A percentile compares a stretch with the other conserved stretches of the same genome.
Evolutionary conservation across 306 rosid genomes (phyloP).

Genomic region (Pyrus pyrifolia): DNA sequence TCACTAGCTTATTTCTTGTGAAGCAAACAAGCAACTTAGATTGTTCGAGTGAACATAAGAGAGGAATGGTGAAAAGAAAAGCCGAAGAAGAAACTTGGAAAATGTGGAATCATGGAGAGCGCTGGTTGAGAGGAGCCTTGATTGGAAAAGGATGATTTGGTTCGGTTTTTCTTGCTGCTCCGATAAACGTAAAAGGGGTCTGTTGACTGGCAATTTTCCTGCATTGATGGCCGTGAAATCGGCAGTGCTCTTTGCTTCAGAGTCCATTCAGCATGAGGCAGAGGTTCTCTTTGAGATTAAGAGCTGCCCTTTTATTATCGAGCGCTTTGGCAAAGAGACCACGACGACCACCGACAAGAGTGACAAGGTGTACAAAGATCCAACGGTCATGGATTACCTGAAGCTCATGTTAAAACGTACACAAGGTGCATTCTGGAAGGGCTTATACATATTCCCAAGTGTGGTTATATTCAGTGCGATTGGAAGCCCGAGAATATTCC

Average conservation of each 20-base stretch:
- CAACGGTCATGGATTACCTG: background rate
- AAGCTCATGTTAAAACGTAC: background rate
- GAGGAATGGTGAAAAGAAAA: conserved; percentile 1
- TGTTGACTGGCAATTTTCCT: background rate
- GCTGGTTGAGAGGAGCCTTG: too few species aligned
- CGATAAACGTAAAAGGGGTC: background rate
- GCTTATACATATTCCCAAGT: background rate
- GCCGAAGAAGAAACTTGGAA: background rate
- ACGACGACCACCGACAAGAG: conserved; percentile 3
- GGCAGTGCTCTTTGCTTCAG: background rate
- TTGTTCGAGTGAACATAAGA: background rate
- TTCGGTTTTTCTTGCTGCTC: conserved; percentile 26
- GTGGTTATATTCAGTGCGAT: conserved; percentile 8
- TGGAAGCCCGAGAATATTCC: background rate
- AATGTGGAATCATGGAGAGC: too few species aligned
- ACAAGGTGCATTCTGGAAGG: conserved; percentile 1
- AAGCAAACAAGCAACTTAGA: background rate
- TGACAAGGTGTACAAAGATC: conserved; percentile 8
- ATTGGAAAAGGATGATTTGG: conserved; percentile 25
- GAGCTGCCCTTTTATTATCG: background rate
- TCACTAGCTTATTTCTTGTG: background rate
- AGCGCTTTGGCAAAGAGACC: conserved; percentile 12
- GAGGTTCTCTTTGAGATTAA: background rate
- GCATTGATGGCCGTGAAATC: background rate
- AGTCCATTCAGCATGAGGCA: background rate